Conservation (phyloP, 2,329 filamentous ascomycete genomes). For the Pseudogymnoascus sp. region DNA sequence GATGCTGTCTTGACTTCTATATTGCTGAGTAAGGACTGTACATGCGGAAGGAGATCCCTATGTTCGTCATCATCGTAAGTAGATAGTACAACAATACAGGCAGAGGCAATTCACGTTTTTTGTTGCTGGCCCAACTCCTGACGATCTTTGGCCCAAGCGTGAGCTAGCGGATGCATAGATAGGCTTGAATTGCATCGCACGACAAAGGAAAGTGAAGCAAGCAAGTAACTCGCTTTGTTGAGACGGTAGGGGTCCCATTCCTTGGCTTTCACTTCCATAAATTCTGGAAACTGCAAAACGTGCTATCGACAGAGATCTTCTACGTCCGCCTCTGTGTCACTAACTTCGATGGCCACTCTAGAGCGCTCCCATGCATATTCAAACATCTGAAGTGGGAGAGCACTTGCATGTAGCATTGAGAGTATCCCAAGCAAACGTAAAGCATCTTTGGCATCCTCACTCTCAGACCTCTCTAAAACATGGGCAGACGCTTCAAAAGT, state of each 20-base stretch:
- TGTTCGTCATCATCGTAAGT: constrained; percentile 3
- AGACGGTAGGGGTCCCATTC: constrained; percentile 26
- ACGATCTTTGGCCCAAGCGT: constrained; percentile 30
- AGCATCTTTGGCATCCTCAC: constrained; percentile 22
- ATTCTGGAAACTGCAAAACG: constrained; percentile 16
- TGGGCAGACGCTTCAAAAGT: constrained; percentile 31
- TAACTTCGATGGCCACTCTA: constrained; percentile 9
- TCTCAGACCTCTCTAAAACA: constrained; percentile 18
- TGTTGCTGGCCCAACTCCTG: constrained; percentile 12
- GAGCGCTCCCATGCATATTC: constrained; percentile 22
- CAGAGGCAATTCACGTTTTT: constrained; percentile 14
- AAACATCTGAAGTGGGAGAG: constrained; percentile 28
- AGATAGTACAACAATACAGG: constrained; percentile 18
- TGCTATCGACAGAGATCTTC: constrained; percentile 15
- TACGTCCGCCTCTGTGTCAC: constrained; percentile 4
- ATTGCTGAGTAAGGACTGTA: constrained; percentile 15
- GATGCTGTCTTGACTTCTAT: constrained; percentile 12
- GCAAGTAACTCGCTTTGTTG: constrained; percentile 22
- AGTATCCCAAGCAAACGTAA: constrained; percentile 27
- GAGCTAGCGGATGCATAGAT: constrained; percentile 31
- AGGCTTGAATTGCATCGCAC: constrained; percentile 16
- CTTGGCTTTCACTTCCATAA: constrained; percentile 17
- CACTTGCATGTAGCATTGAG: constrained; percentile 23
- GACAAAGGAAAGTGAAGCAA: constrained; percentile 27
- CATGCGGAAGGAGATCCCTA: constrained; percentile 13